Evolutionary conservation across 176 grass and related monocot genomes (phyloP), one percentile per base, ranked within the genome.

Genomic region (Ananas comosus): DNA sequence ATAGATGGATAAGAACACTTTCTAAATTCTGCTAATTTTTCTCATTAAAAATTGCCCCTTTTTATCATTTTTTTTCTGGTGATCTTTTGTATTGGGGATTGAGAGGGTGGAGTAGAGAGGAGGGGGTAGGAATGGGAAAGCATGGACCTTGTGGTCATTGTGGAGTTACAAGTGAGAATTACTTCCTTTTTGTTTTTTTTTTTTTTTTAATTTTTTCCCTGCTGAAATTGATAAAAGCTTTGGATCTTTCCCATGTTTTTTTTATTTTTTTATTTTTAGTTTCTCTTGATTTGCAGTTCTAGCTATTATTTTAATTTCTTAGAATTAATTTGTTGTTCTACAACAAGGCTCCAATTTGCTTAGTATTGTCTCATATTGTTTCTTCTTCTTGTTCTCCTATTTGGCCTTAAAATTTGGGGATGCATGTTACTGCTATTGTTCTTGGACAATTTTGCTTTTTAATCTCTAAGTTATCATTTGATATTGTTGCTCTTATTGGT

Each of bases 111-210:
- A 50, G 64, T 4, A 68, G 50, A n/a, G 64, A 64, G 51, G 51
- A 48, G 50, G 72, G 53, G 76, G 27, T 52, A 59, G 74, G 63
- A 58, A 85, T 85, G 83, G 78, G 68, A 77, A 85, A 85, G 64
- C 78, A 80, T 58, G 83, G 83, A 47, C 83, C 83, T 80, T 85
- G 83, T 68, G 65, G 68, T 71, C 83, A 85, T 80, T 85, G 83
- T 85, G 83, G 83, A 81, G 78, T 86, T 64, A 86, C 83, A 81
- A 86, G 83, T 86, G 83, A 86, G 83, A 42, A 42, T 42, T 42
- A 42, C 33, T 42, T 65, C 70, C 68, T 64, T 85, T 7, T 59
- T 73, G 11, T 69, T 77, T 63, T 53, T 8, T 67, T 69, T 72
- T 10, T 25, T 74, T 0, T 23, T 23, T 0, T 0, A 23, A 1